Evolutionary conservation across 225 moss, liverwort and hornwort species (phyloP), one percentile per base, ranked within the genome.

Genomic region (Bryum argenteum): DNA sequence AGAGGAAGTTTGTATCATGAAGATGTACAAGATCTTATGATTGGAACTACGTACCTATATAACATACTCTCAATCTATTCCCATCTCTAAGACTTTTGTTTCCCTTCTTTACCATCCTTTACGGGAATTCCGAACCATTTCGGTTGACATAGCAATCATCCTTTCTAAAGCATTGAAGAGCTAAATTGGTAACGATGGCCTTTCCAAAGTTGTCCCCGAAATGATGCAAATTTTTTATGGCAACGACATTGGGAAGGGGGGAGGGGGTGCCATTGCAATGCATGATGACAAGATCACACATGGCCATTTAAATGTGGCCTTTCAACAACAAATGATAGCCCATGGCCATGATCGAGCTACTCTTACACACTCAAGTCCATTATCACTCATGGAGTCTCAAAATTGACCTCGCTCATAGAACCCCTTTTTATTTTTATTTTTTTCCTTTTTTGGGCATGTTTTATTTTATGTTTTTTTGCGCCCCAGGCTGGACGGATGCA

Each of bases 281-380:
- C 33, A 72, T 72, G 76, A 24, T 66, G 61, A 50, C 9, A 7
- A 10, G 58, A 69, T 81, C 58, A 72, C 44, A 5, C 51, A 63
- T 44, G 44, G 69, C 59, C 55, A 56, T 63, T 76, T 70, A 55
- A 70, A 62, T 62, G 4, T 0, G 15, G 14, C 62, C 62, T 77
- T 72, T 72, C 65, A 69, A 73, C 73, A 10, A 15, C 23, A 64
- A 77, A 81, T 81, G 69, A 81, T 73, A 21, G 23, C 19, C 18
- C 54, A 26, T 20, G 48, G 2, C 66, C 58, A 60, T 70, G 24
- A 71, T 71, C 54, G 24, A 75, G 17, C 13, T 4, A 44, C 17
- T 8, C 33, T 33, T 33, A 33, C 33, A 1, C 42, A 66, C 66
- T 76, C 71, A 71, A 61, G 71, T 56, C 54, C 0, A 68, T 68